phyloP scores from a whole-genome alignment of 805 yeast species.

The Metschnikowia borealis region DNA sequence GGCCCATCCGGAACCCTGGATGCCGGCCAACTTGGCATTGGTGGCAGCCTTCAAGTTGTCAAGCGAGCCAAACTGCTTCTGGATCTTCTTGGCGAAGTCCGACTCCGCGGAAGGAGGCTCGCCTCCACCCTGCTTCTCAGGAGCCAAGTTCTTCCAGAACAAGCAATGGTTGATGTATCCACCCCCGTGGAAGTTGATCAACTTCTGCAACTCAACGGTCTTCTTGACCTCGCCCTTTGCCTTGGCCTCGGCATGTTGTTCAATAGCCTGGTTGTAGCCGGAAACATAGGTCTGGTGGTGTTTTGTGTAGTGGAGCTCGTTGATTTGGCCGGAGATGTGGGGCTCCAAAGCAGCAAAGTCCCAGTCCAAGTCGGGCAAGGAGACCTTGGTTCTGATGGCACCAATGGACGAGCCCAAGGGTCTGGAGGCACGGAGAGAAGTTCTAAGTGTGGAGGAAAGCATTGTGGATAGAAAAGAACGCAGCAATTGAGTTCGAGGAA shows the following conservation, averaged over 20 bases:
- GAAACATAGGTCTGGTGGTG: conserved; percentile 50
- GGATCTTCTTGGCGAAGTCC: conserved; percentile 36
- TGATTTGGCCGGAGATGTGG: conserved; percentile 42
- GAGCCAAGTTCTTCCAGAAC: conserved; percentile 49
- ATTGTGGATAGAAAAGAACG: conserved; percentile 4
- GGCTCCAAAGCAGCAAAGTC: conserved; percentile 47
- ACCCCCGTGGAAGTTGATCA: conserved; percentile 49
- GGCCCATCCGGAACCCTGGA: conserved; percentile 55
- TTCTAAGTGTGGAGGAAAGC: conserved; percentile 17
- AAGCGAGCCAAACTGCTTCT: conserved; percentile 42
- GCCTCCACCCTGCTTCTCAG: conserved; percentile 40
- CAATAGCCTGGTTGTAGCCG: conserved; percentile 44
- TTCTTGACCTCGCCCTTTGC: conserved; percentile 37
- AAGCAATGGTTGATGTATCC: conserved; percentile 49
- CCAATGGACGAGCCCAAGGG: conserved; percentile 14
- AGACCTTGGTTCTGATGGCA: conserved; percentile 20
- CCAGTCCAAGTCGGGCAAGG: conserved; percentile 46
- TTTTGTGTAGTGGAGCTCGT: conserved; percentile 46
- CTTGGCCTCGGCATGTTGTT: conserved; percentile 34
- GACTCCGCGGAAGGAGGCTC: conserved; percentile 23
- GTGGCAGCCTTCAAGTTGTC: conserved; percentile 40
- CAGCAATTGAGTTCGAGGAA: neutral
- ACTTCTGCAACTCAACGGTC: conserved; percentile 41
- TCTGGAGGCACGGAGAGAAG: conserved; percentile 12
- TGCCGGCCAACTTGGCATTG: conserved; percentile 42